Evolutionary conservation across 169 alveolate species (phyloP).

Genomic region (Eimeria acervulina): DNA sequence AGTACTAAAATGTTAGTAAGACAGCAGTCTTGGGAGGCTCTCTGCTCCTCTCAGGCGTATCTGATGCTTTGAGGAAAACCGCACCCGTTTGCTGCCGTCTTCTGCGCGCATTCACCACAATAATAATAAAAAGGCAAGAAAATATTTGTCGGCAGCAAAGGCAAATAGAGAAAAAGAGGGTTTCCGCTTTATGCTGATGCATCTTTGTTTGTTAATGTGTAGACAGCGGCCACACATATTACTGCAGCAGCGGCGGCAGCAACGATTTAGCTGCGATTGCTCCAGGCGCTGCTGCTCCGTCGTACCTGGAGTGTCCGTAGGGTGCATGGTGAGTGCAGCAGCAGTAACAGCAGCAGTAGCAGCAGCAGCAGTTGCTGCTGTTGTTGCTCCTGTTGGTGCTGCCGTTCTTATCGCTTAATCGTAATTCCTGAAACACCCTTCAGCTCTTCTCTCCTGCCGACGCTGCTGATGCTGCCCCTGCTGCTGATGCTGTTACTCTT

Average conservation of each 20-base stretch:
- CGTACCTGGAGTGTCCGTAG: slow-evolving; percentile 25
- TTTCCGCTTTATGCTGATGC: not conserved
- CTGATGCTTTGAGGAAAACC: not conserved
- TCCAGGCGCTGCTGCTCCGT: not conserved
- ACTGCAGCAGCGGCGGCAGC: not conserved
- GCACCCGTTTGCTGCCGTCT: slow-evolving; percentile 27
- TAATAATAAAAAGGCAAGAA: not conserved
- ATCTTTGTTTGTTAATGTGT: not conserved
- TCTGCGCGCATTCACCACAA: slow-evolving; percentile 1
- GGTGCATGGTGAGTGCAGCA: not conserved
- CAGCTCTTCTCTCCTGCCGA: not conserved
- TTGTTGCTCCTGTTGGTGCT: not conserved
- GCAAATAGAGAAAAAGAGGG: not conserved
- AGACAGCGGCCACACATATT: not conserved
- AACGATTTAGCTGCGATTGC: not conserved
- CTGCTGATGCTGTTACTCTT: not conserved
- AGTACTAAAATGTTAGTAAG: not conserved
- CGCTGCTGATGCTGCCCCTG: not conserved
- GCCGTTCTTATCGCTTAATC: not conserved
- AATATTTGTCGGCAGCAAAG: not conserved
- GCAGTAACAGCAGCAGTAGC: not conserved
- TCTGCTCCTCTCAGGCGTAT: not conserved
- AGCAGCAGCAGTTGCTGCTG: not conserved
- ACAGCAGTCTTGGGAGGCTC: not conserved
- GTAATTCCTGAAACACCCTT: not conserved